Evolutionary conservation across 352 stramenopile species (phyloP), one percentile per base, ranked within the genome.

Genomic region (Heterotrichella gracilis): DNA sequence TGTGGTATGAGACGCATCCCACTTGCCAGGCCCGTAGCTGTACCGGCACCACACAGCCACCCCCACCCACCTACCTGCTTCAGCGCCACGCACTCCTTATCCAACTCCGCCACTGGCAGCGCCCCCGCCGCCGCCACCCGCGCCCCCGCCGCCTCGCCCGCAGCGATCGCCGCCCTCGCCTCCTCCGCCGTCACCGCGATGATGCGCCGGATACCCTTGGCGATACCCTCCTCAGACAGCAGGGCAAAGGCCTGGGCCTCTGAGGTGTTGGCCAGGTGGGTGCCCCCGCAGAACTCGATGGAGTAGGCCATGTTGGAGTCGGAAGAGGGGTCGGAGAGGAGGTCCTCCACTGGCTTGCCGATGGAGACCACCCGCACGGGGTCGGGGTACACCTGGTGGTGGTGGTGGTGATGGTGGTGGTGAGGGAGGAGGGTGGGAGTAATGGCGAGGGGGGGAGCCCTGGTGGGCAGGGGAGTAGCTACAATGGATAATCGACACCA

Each of bases 261-360:
- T 19, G 78, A 79, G 17, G 90, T 97, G 77, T 96, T 96, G 69
- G 79, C 80, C 25, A 97, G 72, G 76, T 99, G 93, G 1, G 90
- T 98, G 22, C 92, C 93, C 71, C 93, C 93, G 78, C 93, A 99
- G 79, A 99, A 96, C 80, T 99, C 93, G 20, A 98, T 83, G 9
- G 87, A 96, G 69, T 83, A 93, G 70, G 90, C 80, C 70, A 75
- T 80, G 85, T 85, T 94, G 3, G 76, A 78, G 69, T 78, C 84
- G 75, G 88, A 88, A 72, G 82, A 79, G 0, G 87, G 86, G 71
- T 92, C 83, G 1, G 63, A 73, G 19, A 83, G 67, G 42, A 85
- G 70, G 0, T 73, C 74, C 2, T 78, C 72, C 1, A 86, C 72
- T 3, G 78, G 72, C 53, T 87, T 78, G 21, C 90, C 92, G 22